Base-by-base conservation (phyloP, 257 asterid genomes). In the Cruciata laevipes region DNA sequence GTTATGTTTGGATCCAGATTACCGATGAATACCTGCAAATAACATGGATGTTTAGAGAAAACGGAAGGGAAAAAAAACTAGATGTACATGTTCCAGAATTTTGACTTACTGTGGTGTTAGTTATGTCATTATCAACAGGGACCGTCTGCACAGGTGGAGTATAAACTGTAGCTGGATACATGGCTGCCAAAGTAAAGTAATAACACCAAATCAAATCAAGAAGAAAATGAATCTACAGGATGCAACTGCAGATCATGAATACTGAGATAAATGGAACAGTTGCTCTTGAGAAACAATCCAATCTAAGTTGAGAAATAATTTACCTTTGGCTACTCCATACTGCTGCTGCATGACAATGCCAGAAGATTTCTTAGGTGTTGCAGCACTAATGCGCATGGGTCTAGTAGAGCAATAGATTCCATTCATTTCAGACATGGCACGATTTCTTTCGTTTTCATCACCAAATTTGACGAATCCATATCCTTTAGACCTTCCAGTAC, bases 341-440 rank as follows among this genome's bases (percentile, higher is more conserved):
- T 67, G 91, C 74, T 78, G 97, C 69, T 79, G 98, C 63, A 84
- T 73, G 38, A 81, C 86, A 35, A 82, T 53, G 11, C 83, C 84
- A 27, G 85, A 25, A 9, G 84, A 73, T 82, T 94, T 94, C 84
- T 94, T 94, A 31, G 99, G 96, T 32, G 96, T 93, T n/a, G 99
- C 99, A 27, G 96, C 97, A 81, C 97, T 94, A 65, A 94, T 94
- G 44, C 99, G 89, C 99, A 94, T 94, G 31, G 99, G 91, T 81
- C 99, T 85, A 47, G 95, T 88, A 30, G 99, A 94, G 84, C 97
- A 90, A 82, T 90, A 94, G 49, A 81, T 81, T 61, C 99, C 99
- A 61, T 94, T 94, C 99, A 94, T 94, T 76, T 94, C 97, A 63
- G 82, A 83, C 99, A 94, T 94, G 3, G 99, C 96, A 63, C 97